A percentile compares a stretch with the other conserved stretches of the same genome.
These are phyloP conservation scores for Adansonia digitata DNA, from an alignment of 345 rosid genomes.

Conservation along the genomic window DNA sequence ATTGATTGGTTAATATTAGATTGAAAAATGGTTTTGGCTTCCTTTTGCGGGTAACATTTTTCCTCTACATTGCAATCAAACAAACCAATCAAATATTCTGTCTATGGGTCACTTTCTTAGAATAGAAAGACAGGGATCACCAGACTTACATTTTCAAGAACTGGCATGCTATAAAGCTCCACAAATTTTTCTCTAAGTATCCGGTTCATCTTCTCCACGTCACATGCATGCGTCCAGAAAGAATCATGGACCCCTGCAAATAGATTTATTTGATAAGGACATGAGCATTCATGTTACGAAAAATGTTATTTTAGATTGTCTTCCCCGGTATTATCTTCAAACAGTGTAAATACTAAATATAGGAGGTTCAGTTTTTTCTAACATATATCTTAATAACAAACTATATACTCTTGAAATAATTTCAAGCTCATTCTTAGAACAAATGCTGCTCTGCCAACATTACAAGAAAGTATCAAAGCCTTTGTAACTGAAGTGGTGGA, in stretches of 20 bases:
- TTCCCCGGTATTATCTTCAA: not conserved
- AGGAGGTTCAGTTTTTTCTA: not conserved
- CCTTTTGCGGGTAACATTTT: not conserved
- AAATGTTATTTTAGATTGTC: not conserved
- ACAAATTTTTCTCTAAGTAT: slow-evolving; percentile 87
- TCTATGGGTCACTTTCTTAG: not conserved
- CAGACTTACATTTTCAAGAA: slow-evolving; percentile 87
- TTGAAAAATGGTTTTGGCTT: not conserved
- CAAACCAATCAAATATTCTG: not conserved
- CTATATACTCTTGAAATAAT: not conserved
- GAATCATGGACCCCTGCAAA: slow-evolving; percentile 96
- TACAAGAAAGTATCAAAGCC: not conserved
- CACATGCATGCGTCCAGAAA: slow-evolving; percentile 97
- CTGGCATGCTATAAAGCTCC: slow-evolving; percentile 75
- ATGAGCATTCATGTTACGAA: not conserved
- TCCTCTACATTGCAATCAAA: not conserved
- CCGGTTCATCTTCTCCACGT: slow-evolving; percentile 84
- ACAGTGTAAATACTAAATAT: not conserved
- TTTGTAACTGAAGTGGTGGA: not conserved
- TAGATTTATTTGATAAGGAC: slow-evolving; percentile 7
- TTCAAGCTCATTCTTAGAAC: not conserved
- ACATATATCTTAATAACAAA: not conserved
- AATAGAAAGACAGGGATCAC: slow-evolving; percentile 7
- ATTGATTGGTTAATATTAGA: not conserved
- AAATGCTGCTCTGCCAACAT: not conserved